A percentile compares a stretch with the other conserved stretches of the same genome.
Evolutionary conservation across 1,284 basidiomycete species (phyloP).

Genomic region (Somion occarium): DNA sequence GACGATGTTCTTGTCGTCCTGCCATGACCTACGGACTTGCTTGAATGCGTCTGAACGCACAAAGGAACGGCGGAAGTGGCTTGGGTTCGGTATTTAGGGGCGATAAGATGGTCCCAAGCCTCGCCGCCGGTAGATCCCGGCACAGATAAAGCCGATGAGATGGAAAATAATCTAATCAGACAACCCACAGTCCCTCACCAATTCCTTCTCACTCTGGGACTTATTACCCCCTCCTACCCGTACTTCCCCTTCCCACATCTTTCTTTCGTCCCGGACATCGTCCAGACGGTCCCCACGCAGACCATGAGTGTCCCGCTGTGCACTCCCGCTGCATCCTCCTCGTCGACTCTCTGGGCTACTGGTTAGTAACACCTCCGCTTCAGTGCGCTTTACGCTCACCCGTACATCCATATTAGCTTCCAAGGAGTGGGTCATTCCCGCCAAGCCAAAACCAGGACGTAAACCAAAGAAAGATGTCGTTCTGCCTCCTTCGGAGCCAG

Average conservation of each 20-base stretch:
- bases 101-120: neutral
- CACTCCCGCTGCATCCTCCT: conserved; percentile 30
- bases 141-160: conserved; percentile 7
- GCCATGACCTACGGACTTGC: no score
- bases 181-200: conserved; percentile 2
- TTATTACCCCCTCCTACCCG: conserved; percentile 1
- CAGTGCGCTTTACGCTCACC: conserved; percentile 9
- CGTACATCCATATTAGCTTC: conserved; percentile 48
- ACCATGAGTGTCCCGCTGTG: conserved; percentile 26
- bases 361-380: conserved; percentile 27
- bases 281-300: neutral
- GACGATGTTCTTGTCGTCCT: no score
- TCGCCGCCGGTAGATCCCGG: conserved; percentile 5
- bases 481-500: conserved; percentile 32
- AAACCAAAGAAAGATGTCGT: conserved; percentile 76
- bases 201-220: conserved; percentile 5
- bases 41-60: no score
- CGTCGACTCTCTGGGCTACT: conserved; percentile 48
- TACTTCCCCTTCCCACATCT: conserved; percentile 7
- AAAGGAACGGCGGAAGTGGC: no score
- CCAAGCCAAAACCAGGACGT: conserved; percentile 85
- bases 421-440: conserved; percentile 88
- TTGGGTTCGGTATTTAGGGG: no score
- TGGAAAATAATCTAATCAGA: conserved; percentile 10
- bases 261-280: neutral